These are phyloP conservation scores for Monilinia fructicola DNA, from an alignment of 2,329 filamentous ascomycete species.

Conservation along the genomic window DNA sequence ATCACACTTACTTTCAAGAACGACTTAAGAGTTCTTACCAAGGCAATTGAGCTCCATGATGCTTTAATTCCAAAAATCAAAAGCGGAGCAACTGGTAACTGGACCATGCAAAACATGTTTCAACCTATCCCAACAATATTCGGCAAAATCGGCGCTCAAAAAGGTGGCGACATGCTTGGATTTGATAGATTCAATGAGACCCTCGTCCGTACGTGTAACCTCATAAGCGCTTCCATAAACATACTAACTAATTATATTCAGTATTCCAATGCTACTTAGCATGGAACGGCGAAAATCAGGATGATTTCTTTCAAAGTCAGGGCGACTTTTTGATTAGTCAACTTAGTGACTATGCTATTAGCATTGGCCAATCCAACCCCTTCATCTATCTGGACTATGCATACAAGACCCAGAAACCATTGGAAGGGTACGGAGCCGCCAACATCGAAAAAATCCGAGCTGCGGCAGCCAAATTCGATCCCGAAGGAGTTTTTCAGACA, in stretches of 20 bases:
- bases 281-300: background rate
- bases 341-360: background rate
- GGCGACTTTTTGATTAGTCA: constrained; percentile 1
- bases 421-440: background rate
- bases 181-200: background rate
- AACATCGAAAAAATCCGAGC: constrained; percentile 1
- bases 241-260: background rate
- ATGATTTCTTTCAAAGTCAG: constrained; percentile 3
- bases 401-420: background rate
- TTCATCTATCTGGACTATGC: constrained; percentile 9
- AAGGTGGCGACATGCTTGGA: background rate
- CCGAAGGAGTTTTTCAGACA: background rate
- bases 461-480: background rate
- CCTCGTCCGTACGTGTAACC: background rate
- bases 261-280: background rate
- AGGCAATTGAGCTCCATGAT: constrained; percentile 11
- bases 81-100: background rate
- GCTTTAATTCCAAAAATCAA: background rate
- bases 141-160: background rate
- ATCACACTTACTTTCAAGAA: constrained; percentile 16
- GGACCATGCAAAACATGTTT: constrained; percentile 5
- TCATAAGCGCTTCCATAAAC: background rate
- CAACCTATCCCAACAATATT: constrained; percentile 2
- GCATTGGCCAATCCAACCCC: constrained; percentile 1
- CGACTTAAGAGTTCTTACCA: constrained; percentile 10